phyloP scores from a whole-genome alignment of 116 monocot species.

The Cymodocea nodosa region DNA sequence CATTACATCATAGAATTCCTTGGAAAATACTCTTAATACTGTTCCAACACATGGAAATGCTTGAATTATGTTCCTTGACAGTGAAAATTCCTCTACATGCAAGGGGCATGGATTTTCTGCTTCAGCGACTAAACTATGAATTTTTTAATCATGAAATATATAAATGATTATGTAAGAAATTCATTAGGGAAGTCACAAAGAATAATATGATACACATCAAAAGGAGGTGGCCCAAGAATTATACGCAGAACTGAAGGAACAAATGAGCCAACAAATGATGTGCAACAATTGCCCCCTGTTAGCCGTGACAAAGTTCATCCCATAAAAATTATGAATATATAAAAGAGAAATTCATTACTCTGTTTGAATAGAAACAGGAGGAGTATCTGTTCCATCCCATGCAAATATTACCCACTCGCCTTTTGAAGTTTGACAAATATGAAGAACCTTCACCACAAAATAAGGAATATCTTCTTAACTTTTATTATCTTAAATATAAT shows the following conservation, averaged over 20 bases:
- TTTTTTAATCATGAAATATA: conserved; percentile 3
- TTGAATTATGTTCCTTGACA: conserved; percentile 14
- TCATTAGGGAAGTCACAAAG: too few species aligned
- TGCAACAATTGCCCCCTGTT: too few species aligned
- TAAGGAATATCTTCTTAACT: not conserved
- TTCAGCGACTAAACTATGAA: conserved; percentile 17
- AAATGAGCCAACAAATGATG: too few species aligned
- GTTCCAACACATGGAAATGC: conserved; percentile 26
- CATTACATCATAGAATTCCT: conserved; percentile 14
- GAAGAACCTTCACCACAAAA: conserved; percentile 39
- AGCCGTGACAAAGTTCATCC: too few species aligned
- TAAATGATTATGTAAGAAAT: too few species aligned
- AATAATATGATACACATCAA: too few species aligned
- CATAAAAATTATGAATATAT: too few species aligned
- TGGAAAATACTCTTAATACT: conserved; percentile 20
- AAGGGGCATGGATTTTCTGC: conserved; percentile 8
- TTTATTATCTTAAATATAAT: not conserved
- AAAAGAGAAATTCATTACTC: conserved; percentile 19
- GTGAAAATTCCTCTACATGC: conserved; percentile 12
- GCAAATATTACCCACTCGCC: conserved; percentile 38
- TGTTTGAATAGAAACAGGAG: conserved; percentile 23
- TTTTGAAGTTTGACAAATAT: conserved; percentile 32
- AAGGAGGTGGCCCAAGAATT: too few species aligned
- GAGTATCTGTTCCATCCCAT: conserved; percentile 91
- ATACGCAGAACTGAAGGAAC: too few species aligned